Evolutionary conservation across 352 stramenopile species (phyloP).

Genomic region (Pythium sukuiense): DNA sequence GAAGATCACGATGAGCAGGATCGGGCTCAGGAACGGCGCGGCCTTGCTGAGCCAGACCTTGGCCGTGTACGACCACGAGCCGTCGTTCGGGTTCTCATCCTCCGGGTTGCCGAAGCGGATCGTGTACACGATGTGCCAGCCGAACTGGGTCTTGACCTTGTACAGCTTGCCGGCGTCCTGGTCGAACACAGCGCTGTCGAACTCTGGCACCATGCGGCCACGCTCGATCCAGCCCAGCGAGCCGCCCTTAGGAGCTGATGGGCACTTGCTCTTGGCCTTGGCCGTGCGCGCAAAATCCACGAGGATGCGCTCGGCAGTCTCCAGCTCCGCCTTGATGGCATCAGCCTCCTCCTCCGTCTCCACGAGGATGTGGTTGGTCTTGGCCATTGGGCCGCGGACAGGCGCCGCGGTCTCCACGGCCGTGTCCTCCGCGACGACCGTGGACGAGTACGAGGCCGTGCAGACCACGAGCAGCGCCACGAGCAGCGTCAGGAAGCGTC

Average conservation of each 20-base stretch:
- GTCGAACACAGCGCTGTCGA: constrained; percentile 35
- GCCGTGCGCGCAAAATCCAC: constrained; percentile 29
- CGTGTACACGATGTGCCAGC: constrained; percentile 42
- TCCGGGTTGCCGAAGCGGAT: constrained; percentile 27
- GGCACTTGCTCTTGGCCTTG: constrained; percentile 39
- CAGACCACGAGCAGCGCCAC: constrained; percentile 20
- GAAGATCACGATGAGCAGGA: constrained; percentile 33
- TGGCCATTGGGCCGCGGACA: constrained; percentile 16
- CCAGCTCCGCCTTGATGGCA: constrained; percentile 27
- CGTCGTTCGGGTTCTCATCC: constrained; percentile 27
- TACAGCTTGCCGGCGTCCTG: constrained; percentile 30
- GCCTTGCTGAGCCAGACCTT: constrained; percentile 23
- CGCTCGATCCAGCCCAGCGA: constrained; percentile 36
- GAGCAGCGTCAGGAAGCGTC: constrained; percentile 22
- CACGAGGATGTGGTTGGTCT: constrained; percentile 41
- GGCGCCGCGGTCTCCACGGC: background rate
- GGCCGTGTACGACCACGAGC: constrained; percentile 26
- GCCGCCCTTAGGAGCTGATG: constrained; percentile 28
- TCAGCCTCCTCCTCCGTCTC: constrained; percentile 35
- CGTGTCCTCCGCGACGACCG: constrained; percentile 11
- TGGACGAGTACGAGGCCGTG: constrained; percentile 14
- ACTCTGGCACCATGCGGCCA: constrained; percentile 38
- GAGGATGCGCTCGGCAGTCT: constrained; percentile 19
- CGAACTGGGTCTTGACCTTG: constrained; percentile 46
- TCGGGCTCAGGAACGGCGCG: constrained; percentile 26